Evolutionary conservation across 1,139 yeast genomes (phyloP).

Genomic region (Torulaspora globosa): DNA sequence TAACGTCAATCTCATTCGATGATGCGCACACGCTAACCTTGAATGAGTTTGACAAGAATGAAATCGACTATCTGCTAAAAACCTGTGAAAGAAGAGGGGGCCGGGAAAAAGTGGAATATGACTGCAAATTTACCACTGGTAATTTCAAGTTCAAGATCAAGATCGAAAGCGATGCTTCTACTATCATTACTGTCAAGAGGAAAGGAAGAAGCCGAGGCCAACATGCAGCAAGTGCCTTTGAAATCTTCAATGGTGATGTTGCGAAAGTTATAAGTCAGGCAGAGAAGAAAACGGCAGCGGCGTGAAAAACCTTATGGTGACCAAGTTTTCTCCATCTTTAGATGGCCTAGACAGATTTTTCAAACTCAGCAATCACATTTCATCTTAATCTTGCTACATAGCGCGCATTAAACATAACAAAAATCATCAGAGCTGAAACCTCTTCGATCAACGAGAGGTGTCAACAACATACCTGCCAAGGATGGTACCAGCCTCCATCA

Average conservation of each 20-base stretch:
- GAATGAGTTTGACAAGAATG: constrained; percentile 27
- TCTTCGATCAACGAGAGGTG: constrained; percentile 39
- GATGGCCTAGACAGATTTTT: neutral
- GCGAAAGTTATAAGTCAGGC: constrained; percentile 18
- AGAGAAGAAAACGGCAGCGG: constrained; percentile 4
- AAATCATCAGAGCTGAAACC: neutral
- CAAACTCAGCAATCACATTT: neutral
- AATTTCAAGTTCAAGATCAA: constrained; percentile 29
- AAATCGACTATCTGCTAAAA: constrained; percentile 29
- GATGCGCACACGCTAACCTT: constrained; percentile 30
- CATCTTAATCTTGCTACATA: neutral
- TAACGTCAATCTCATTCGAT: constrained; percentile 29
- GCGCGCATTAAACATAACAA: neutral
- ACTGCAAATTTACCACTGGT: constrained; percentile 30
- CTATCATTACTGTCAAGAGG: constrained; percentile 23
- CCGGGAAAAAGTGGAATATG: constrained; percentile 29
- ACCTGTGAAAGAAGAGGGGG: constrained; percentile 21
- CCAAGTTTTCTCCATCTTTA: neutral
- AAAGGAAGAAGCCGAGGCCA: constrained; percentile 13
- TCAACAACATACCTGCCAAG: constrained; percentile 77
- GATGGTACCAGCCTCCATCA: constrained; percentile 68
- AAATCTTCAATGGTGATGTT: constrained; percentile 26
- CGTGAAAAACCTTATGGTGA: neutral
- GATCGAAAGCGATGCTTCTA: constrained; percentile 14
- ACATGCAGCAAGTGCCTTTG: constrained; percentile 19